Base-by-base conservation (phyloP, 176 grass and related monocot species). In the Musa acuminata region DNA sequence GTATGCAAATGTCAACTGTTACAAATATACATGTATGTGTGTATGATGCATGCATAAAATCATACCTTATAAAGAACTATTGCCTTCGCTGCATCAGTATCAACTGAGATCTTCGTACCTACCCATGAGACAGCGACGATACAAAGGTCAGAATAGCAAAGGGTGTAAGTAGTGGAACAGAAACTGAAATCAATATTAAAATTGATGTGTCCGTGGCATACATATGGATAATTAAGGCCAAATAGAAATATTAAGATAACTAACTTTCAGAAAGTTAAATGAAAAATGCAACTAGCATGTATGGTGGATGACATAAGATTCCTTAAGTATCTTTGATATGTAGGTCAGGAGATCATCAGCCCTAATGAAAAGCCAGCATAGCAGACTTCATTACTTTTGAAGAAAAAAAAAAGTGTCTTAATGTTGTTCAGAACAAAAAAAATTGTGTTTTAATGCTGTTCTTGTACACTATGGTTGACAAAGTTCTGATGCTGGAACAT, bases 31-130 rank as follows among this genome's bases (percentile, higher is more conserved):
- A 17, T 69, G 24, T 69, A 11, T 70, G 20, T 27, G 8, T 69
- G 49, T 20, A 70, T 12, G 43, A 2, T 50, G 20, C 21, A 50
- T 50, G 25, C 20, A 2, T 64, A 51, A 69, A 53, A 74, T 22
- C 8, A 83, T 85, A 98, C 95, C 95, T 93, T 93, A 70, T 93
- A 98, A 60, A 98, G 74, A 82, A 98, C 90, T 54, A 98, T 89
- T 48, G 95, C 90, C 53, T 92, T 93, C 52, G 87, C 90, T 70
- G 79, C 80, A 78, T 93, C 86, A 73, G 71, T 78, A 84, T 93
- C 84, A 72, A 67, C 55, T 78, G 78, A 82, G 76, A 65, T 13
- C 52, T 55, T 79, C 53, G 20, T 77, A 82, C 86, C 93, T 97
- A 78, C 25, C 29, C 68, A 52, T 71, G 25, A 81, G 68, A 69